A percentile compares a stretch with the other conserved stretches of the same genome.
Conservation (phyloP, 1,284 basidiomycete genomes). For the Neolentinus lepideus region DNA sequence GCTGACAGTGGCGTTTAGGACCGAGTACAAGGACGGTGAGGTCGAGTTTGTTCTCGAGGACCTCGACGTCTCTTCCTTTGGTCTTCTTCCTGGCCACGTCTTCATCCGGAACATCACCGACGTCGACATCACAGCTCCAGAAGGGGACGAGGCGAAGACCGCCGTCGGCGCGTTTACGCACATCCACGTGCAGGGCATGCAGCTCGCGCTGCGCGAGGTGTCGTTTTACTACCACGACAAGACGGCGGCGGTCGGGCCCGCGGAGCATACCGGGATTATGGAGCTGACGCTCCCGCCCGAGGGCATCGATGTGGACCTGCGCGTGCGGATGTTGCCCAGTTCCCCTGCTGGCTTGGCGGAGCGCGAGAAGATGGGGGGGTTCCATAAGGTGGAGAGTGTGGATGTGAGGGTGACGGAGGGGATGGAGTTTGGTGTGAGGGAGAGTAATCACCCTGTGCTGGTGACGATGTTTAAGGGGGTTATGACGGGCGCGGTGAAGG, state of each 20-base stretch:
- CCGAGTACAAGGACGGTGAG: slow-evolving; percentile 57
- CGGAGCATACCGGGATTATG: slow-evolving; percentile 52
- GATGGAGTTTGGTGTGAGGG: slow-evolving; percentile 41
- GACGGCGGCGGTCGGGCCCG: slow-evolving; percentile 38
- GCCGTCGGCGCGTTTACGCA: slow-evolving; percentile 56
- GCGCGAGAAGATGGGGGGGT: slow-evolving; percentile 38
- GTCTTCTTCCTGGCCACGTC: slow-evolving; percentile 58
- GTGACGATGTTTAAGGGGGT: slow-evolving; percentile 55
- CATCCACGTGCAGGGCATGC: slow-evolving; percentile 53
- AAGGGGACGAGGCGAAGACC: slow-evolving; percentile 28
- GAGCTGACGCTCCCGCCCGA: slow-evolving; percentile 54
- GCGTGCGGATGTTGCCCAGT: slow-evolving; percentile 52
- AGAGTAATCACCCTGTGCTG: slow-evolving; percentile 56
- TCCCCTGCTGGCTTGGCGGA: slow-evolving; percentile 30
- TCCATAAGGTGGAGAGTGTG: slow-evolving; percentile 48
- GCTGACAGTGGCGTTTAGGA: slow-evolving; percentile 29
- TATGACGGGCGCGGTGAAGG: slow-evolving; percentile 44
- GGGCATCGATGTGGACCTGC: slow-evolving; percentile 60
- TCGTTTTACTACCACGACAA: slow-evolving; percentile 70
- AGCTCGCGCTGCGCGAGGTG: slow-evolving; percentile 51
- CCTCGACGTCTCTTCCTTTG: slow-evolving; percentile 55
- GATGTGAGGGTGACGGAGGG: slow-evolving; percentile 45
- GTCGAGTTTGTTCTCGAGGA: slow-evolving; percentile 69
- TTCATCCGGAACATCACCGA: slow-evolving; percentile 70
- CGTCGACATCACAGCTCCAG: slow-evolving; percentile 51